Evolutionary conservation across 2,329 filamentous ascomycete species (phyloP).

Genomic region (Aspergillus piperis): DNA sequence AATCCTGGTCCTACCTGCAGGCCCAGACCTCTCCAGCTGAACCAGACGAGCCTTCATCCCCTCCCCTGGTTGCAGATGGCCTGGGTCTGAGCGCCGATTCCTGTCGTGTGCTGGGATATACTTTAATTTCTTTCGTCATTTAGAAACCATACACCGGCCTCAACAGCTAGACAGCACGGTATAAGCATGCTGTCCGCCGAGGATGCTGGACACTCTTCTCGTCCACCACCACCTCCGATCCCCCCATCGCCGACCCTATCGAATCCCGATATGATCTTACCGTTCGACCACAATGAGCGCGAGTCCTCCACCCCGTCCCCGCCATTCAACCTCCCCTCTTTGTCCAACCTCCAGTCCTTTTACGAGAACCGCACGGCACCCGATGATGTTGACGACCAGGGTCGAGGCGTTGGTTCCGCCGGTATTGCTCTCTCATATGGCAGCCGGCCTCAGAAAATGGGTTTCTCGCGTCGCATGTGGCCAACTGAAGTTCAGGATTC

Average conservation of each 20-base stretch:
- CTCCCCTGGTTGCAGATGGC: constrained; percentile 12
- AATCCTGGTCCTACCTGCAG: constrained; percentile 8
- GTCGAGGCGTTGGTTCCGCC: neutral
- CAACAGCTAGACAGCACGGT: constrained; percentile 2
- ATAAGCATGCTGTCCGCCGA: constrained; percentile 17
- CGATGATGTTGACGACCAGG: constrained; percentile 7
- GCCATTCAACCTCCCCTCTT: constrained; percentile 52
- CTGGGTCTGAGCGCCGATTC: constrained; percentile 7
- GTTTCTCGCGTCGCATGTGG: constrained; percentile 38
- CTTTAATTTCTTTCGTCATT: neutral
- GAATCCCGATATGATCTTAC: constrained; percentile 93
- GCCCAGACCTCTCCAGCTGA: neutral
- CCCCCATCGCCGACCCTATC: constrained; percentile 83
- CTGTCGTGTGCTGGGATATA: constrained; percentile 1
- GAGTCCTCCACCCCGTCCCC: constrained; percentile 53
- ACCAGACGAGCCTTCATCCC: neutral
- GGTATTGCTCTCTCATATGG: constrained; percentile 12
- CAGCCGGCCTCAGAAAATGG: constrained; percentile 29
- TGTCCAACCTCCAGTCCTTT: constrained; percentile 44
- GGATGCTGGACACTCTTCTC: constrained; percentile 16
- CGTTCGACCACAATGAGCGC: constrained; percentile 63
- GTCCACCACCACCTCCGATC: constrained; percentile 22
- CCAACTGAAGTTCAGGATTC: constrained; percentile 39
- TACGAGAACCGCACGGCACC: constrained; percentile 28
- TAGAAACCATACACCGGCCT: neutral